These are phyloP conservation scores for Ustilaginoidea virens DNA, from an alignment of 2,329 filamentous ascomycete genomes.

Conservation along the genomic window DNA sequence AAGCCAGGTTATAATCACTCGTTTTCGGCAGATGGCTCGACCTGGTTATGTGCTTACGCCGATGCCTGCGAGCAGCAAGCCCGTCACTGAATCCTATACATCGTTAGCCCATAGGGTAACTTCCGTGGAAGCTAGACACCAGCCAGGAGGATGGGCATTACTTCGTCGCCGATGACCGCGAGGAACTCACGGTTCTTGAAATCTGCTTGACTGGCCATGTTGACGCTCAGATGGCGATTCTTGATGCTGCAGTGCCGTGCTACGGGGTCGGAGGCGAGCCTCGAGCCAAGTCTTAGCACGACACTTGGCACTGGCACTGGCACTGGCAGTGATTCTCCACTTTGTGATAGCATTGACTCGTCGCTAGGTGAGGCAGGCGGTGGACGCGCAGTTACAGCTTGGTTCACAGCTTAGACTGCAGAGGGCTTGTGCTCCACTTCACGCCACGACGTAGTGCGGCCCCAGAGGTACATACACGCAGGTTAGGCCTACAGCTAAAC, in stretches of 20 bases:
- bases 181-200: constrained; percentile 87
- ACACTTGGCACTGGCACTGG: too few relatives aligned
- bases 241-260: constrained; percentile 1
- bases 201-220: constrained; percentile 37
- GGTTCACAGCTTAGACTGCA: too few relatives aligned
- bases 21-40: background rate
- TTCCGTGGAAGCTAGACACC: too few relatives aligned
- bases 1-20: background rate
- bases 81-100: constrained; percentile 80
- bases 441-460: too few relatives aligned
- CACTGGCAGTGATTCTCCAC: constrained; percentile 4
- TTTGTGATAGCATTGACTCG: too few relatives aligned
- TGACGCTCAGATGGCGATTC: constrained; percentile 6
- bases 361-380: constrained; percentile 5
- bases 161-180: constrained; percentile 96
- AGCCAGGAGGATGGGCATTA: constrained; percentile 25
- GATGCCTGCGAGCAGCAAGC: constrained; percentile 85
- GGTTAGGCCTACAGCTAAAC: too few relatives aligned
- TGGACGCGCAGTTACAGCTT: too few relatives aligned
- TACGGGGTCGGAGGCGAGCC: background rate
- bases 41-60: constrained; percentile 43
- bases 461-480: too few relatives aligned
- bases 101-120: constrained; percentile 11
- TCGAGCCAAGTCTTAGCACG: too few relatives aligned
- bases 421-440: too few relatives aligned